Percentiles rank a stretch among this genome's conserved stretches.
Conservation (phyloP, 1,139 yeast species). For the Pichia sp. region DNA sequence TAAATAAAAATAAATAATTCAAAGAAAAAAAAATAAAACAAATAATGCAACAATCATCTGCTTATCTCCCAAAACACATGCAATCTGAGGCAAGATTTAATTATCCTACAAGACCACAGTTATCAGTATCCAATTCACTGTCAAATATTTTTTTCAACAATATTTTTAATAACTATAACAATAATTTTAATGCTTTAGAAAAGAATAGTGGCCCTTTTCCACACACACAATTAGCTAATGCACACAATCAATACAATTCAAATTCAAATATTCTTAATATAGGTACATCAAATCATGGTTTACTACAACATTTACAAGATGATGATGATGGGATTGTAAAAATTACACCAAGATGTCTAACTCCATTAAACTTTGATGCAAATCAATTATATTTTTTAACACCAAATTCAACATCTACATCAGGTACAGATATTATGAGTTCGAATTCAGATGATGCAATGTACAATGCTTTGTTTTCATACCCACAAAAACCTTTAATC, state of each 20-base stretch:
- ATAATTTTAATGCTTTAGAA: no score
- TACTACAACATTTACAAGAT: neutral
- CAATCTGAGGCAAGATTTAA: no score
- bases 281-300: no score
- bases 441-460: neutral
- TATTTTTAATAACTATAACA: no score
- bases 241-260: no score
- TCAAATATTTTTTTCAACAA: constrained; percentile 4
- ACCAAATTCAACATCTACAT: neutral
- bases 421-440: neutral
- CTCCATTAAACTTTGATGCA: constrained; percentile 5
- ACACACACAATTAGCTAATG: no score
- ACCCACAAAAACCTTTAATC: neutral
- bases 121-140: constrained; percentile 3
- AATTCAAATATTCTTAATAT: no score
- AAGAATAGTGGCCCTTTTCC: no score
- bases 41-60: no score
- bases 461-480: neutral
- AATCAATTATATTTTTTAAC: neutral
- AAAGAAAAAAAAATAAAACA: no score
- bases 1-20: no score
- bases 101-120: neutral
- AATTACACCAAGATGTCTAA: constrained; percentile 10
- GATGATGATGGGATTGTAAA: neutral
- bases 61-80: no score